Evolutionary conservation across 2,329 filamentous ascomycete species (phyloP).

Genomic region (Meredithiella fracta): DNA sequence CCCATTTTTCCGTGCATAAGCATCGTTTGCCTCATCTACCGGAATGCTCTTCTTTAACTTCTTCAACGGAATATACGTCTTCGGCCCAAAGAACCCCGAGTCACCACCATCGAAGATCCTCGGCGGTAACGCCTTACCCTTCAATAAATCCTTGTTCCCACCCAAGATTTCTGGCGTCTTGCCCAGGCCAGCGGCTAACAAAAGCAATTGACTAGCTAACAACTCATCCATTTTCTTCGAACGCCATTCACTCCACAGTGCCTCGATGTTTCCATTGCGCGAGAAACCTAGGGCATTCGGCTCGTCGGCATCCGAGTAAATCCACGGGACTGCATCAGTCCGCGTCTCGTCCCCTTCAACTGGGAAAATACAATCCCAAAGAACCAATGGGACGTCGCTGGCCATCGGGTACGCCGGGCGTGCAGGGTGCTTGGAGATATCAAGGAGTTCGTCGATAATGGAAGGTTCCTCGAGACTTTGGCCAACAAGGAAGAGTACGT

Average conservation of each 20-base stretch:
- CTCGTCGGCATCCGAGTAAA: conserved; percentile 54
- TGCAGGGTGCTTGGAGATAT: conserved; percentile 52
- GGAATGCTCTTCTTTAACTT: conserved; percentile 32
- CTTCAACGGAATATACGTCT: conserved; percentile 37
- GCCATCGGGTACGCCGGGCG: conserved; percentile 84
- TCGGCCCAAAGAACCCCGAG: conserved; percentile 24
- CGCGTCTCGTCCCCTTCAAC: conserved; percentile 19
- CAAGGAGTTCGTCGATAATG: conserved; percentile 58
- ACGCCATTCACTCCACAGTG: conserved; percentile 71
- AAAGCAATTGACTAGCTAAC: conserved; percentile 57
- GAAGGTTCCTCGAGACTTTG: conserved; percentile 68
- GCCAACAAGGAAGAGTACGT: conserved; percentile 77
- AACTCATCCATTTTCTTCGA: conserved; percentile 80
- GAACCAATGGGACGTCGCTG: conserved; percentile 70
- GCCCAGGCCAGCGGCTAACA: conserved; percentile 35
- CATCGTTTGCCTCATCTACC: conserved; percentile 41
- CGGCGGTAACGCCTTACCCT: conserved; percentile 4
- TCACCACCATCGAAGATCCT: conserved; percentile 41
- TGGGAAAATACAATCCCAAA: conserved; percentile 89
- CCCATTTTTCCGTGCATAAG: conserved; percentile 45
- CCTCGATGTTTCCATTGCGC: conserved; percentile 48
- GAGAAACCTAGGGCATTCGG: conserved; percentile 43
- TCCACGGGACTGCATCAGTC: conserved; percentile 55
- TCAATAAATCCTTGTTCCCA: conserved; percentile 7
- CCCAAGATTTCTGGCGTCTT: conserved; percentile 7